Evolutionary conservation across 208 protist species (phyloP).

Genomic region (Trypanosoma brucei): DNA sequence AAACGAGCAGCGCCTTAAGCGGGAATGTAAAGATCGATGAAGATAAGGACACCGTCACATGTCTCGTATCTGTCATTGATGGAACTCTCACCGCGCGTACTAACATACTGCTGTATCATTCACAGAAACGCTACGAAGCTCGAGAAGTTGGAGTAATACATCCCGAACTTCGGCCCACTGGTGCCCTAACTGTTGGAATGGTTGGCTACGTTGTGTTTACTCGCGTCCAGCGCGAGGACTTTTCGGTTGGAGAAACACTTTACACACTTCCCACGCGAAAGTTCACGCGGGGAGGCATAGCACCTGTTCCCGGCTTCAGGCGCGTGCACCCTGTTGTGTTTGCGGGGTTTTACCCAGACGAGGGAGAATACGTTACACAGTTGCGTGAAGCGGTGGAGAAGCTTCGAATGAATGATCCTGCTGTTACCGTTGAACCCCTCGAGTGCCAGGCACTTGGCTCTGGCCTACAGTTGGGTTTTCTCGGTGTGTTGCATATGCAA

Average conservation of each 20-base stretch:
- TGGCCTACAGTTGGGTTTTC: conserved; percentile 95
- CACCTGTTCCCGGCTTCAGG: conserved; percentile 46
- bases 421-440: conserved; percentile 82
- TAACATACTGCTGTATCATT: conserved; percentile 57
- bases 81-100: conserved; percentile 85
- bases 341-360: conserved; percentile 94
- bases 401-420: conserved; percentile 93
- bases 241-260: conserved; percentile 94
- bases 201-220: conserved; percentile 94
- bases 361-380: conserved; percentile 74
- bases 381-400: conserved; percentile 90
- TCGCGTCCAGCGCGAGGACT: conserved; percentile 80
- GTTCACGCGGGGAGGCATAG: conserved; percentile 34
- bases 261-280: conserved; percentile 56
- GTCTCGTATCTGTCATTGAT: conserved; percentile 86
- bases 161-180: conserved; percentile 82
- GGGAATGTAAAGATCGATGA: not conserved
- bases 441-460: conserved; percentile 85
- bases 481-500: conserved; percentile 98
- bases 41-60: conserved; percentile 50
- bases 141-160: conserved; percentile 93
- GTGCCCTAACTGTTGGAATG: conserved; percentile 88
- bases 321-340: conserved; percentile 93
- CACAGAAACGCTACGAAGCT: conserved; percentile 72
- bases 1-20: not conserved